phyloP scores from a whole-genome alignment of 768 basidiomycete genomes.

The Trametes coccinea region DNA sequence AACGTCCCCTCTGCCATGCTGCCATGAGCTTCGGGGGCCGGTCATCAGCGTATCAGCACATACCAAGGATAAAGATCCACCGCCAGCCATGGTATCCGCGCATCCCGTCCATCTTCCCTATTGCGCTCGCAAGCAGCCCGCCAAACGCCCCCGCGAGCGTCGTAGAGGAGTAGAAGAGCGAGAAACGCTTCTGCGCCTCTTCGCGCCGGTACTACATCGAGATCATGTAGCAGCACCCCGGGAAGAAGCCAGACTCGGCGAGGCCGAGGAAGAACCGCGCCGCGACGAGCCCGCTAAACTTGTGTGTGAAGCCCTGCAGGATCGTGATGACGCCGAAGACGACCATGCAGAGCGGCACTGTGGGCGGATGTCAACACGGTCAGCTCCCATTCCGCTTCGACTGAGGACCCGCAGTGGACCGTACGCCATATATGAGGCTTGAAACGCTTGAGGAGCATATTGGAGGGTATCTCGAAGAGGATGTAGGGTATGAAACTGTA shows the following conservation, averaged over 20 bases:
- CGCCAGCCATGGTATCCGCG: constrained; percentile 33
- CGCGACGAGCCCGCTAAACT: constrained; percentile 38
- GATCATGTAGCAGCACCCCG: constrained; percentile 34
- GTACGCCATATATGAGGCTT: constrained; percentile 38
- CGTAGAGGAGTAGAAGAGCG: constrained; percentile 41
- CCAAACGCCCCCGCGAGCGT: constrained; percentile 44
- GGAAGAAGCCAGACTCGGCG: constrained; percentile 34
- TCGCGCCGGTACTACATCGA: constrained; percentile 41
- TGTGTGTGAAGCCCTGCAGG: constrained; percentile 35
- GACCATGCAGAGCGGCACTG: constrained; percentile 38
- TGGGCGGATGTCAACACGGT: neutral
- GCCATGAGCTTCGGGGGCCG: neutral
- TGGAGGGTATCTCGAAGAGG: constrained; percentile 39
- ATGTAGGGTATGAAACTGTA: constrained; percentile 36
- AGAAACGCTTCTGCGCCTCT: constrained; percentile 37
- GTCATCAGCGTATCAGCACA: neutral
- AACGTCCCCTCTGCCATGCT: constrained; percentile 34
- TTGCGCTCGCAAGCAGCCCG: constrained; percentile 34
- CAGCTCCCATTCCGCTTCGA: too few relatives aligned
- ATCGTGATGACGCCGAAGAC: constrained; percentile 40
- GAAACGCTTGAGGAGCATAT: constrained; percentile 35
- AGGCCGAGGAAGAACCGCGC: constrained; percentile 41
- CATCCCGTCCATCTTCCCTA: constrained; percentile 37
- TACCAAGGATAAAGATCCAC: constrained; percentile 37
- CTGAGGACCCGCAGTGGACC: neutral